Base-by-base conservation (phyloP, 1,139 yeast species). In the Pichia cactophila region DNA sequence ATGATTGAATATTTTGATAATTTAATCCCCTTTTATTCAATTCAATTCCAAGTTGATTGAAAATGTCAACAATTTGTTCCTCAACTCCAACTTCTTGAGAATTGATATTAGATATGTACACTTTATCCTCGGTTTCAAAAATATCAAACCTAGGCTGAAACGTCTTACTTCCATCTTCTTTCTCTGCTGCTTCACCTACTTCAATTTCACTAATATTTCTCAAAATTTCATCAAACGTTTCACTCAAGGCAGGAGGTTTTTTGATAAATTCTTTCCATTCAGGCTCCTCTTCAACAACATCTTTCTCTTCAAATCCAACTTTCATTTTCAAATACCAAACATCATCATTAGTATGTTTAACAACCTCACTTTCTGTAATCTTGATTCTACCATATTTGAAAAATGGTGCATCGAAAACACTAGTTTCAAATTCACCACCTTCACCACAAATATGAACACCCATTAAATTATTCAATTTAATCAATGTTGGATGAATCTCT, bases 361-460 rank as follows among this genome's bases (percentile, higher is more conserved):
- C 69, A 1, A 77, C 65, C 33, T 69, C 62, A n/a, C 61, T 61
- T 3, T 72, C 69, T 0, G 63, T 67, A 20, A 86, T 68, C 17
- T 68, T 70, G 44, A 90, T 65, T 51, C 68, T 71, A 46, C 80
- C 79, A 20, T 60, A 51, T 39, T 69, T 70, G 67, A 92, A 92
- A 53, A 86, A 81, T 0, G 96, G 95, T 2, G 95, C 86, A 65
- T 92, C 97, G 33, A 92, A 71, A 3, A 92, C 97, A 57, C 90
- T 70, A 0, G 96, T 84, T 63, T 92, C 98, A 64, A 89, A 92
- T 65, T 92, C 98, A 1, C 98, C 98, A 23, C 98, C 98, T 70
- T 92, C 98, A 9, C 98, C 98, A 69, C 98, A 92, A 0, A 92
- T 80, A 64, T 92, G 97, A 10, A 90, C 86, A 2, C 90, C 95